Conservation (phyloP, 352 stramenopile genomes). For the Phytophthora sansomeana region DNA sequence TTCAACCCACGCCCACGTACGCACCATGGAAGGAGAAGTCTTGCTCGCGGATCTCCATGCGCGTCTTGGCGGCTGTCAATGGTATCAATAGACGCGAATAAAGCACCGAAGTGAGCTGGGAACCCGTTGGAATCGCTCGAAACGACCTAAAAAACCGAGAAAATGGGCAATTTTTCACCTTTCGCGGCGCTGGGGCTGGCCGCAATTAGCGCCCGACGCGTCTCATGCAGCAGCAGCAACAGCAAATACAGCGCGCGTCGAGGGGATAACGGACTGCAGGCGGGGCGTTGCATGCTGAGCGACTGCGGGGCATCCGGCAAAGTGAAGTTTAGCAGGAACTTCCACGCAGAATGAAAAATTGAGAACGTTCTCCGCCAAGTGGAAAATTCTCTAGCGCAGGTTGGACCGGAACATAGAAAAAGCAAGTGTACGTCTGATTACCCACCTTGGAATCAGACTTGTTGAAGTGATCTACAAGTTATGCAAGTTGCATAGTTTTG, state of each 20-base stretch:
- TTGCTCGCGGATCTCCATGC: conserved; percentile 70
- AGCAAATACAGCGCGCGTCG: conserved; percentile 40
- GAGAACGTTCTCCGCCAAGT: conserved; percentile 17
- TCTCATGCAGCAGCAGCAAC: conserved; percentile 37
- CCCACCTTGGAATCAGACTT: not conserved
- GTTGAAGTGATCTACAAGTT: not conserved
- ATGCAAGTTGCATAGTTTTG: not conserved
- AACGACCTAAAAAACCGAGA: conserved; percentile 30
- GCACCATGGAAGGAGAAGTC: conserved; percentile 75
- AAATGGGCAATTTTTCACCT: conserved; percentile 26
- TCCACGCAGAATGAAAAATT: conserved; percentile 7
- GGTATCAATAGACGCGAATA: conserved; percentile 16
- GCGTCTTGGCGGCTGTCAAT: conserved; percentile 33
- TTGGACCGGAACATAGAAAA: conserved; percentile 4
- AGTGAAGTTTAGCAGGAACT: conserved; percentile 15
- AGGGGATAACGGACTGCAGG: conserved; percentile 21
- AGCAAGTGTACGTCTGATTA: conserved; percentile 12
- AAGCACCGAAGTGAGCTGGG: not conserved
- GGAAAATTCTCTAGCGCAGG: conserved; percentile 9
- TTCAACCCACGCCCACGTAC: conserved; percentile 27
- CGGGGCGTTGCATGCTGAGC: conserved; percentile 23
- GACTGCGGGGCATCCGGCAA: conserved; percentile 7
- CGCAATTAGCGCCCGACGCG: conserved; percentile 30
- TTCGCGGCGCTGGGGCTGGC: conserved; percentile 29
- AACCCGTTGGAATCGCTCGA: conserved; percentile 7